Evolutionary conservation across 805 yeast genomes (phyloP).

Genomic region (Cyberlindnera euphorbiiphila): DNA sequence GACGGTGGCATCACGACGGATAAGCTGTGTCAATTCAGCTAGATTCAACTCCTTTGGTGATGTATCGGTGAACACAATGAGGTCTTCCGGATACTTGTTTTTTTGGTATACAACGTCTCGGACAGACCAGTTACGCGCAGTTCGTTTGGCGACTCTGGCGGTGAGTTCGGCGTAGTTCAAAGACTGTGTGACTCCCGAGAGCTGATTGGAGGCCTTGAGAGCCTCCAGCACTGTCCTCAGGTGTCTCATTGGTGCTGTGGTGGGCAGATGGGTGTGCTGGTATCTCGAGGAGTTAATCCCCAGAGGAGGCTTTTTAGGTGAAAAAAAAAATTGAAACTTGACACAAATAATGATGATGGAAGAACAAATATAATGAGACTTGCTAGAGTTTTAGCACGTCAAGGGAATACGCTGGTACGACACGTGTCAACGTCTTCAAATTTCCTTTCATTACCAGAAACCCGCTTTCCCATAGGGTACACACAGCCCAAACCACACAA

Average conservation of each 20-base stretch:
- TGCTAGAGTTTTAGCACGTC: no score
- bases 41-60: constrained; percentile 17
- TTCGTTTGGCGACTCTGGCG: constrained; percentile 2
- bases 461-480: constrained; percentile 19
- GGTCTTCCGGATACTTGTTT: neutral
- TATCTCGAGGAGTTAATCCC: no score
- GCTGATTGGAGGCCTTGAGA: constrained; percentile 2
- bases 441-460: constrained; percentile 1
- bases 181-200: neutral
- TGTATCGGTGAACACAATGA: constrained; percentile 16
- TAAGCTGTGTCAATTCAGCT: constrained; percentile 15
- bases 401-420: neutral
- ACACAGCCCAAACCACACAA: constrained; percentile 42
- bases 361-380: neutral
- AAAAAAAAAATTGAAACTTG: neutral
- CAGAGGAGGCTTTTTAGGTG: neutral
- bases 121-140: neutral
- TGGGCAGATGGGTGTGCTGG: no score
- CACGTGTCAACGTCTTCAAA: neutral
- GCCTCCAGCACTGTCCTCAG: constrained; percentile 4
- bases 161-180: constrained; percentile 1
- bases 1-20: constrained; percentile 12
- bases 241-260: neutral
- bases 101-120: neutral
- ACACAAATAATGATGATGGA: neutral